Percentiles rank a stretch among this genome's conserved stretches.
Conservation (phyloP, 805 yeast species). For the Yarrowia sp. region DNA sequence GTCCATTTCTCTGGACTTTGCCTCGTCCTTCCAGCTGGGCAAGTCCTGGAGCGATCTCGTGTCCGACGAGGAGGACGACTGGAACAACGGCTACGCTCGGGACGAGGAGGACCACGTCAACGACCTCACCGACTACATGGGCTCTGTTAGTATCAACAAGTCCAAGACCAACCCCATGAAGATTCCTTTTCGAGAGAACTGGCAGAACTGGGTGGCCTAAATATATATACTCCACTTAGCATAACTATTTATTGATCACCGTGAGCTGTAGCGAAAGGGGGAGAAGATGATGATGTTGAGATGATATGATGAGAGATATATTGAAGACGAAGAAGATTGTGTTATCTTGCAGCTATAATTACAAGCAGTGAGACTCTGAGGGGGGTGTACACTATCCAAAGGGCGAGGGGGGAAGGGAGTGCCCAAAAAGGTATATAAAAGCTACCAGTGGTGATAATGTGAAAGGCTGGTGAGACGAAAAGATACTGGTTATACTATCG, state of each 20-base stretch:
- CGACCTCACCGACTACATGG: conserved; percentile 19
- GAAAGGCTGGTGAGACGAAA: too few species aligned
- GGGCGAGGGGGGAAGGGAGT: too few species aligned
- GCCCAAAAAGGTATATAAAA: too few species aligned
- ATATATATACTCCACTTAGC: conserved; percentile 20
- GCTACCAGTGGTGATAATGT: too few species aligned
- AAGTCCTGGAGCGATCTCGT: conserved; percentile 36
- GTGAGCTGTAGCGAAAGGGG: too few species aligned
- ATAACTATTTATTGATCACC: conserved; percentile 18
- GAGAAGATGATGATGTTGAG: background rate
- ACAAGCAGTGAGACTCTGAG: too few species aligned
- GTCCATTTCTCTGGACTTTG: conserved; percentile 28
- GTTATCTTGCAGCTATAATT: too few species aligned
- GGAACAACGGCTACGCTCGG: conserved; percentile 22
- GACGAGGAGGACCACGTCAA: conserved; percentile 21
- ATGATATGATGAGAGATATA: background rate
- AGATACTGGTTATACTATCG: too few species aligned
- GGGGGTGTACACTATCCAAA: too few species aligned
- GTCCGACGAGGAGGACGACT: conserved; percentile 34
- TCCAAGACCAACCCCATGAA: conserved; percentile 18
- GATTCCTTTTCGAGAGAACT: conserved; percentile 16
- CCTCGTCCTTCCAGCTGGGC: conserved; percentile 32
- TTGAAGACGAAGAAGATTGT: too few species aligned
- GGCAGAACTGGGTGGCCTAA: conserved; percentile 24
- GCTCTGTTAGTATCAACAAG: conserved; percentile 10